Percentiles rank a stretch among this genome's conserved stretches.
These are phyloP conservation scores for Penicillium alfredii DNA, from an alignment of 495 filamentous ascomycete species.

Conservation along the genomic window DNA sequence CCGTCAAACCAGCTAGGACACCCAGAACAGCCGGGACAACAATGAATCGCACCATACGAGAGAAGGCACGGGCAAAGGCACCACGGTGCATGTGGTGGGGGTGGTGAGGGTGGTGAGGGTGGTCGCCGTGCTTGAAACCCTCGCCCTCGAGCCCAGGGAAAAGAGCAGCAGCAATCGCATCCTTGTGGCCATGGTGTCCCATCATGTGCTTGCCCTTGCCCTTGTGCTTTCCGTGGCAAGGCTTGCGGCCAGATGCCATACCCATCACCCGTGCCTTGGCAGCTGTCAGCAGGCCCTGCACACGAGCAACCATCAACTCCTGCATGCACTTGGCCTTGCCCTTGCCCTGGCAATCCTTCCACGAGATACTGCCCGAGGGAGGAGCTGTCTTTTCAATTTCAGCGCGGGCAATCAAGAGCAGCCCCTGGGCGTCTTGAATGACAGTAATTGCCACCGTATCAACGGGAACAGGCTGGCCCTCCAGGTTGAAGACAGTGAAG, in stretches of 20 bases:
- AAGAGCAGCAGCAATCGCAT: no score
- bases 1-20: constrained; percentile 44
- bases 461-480: constrained; percentile 43
- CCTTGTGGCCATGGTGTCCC: constrained; percentile 4
- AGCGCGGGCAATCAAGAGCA: constrained; percentile 34
- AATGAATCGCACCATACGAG: constrained; percentile 44
- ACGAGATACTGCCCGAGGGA: constrained; percentile 29
- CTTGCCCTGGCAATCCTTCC: constrained; percentile 38
- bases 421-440: constrained; percentile 31
- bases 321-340: constrained; percentile 37
- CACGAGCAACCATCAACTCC: constrained; percentile 33
- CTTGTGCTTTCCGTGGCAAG: constrained; percentile 24
- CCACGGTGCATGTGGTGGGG: constrained; percentile 26
- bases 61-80: constrained; percentile 38
- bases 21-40: constrained; percentile 43
- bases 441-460: constrained; percentile 43
- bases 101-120: constrained; percentile 25
- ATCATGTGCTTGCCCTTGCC: constrained; percentile 17
- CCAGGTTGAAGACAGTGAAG: constrained; percentile 46
- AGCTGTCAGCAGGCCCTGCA: constrained; percentile 32
- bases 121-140: constrained; percentile 18
- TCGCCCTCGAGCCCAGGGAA: constrained; percentile 3
- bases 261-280: constrained; percentile 37
- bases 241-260: constrained; percentile 25
- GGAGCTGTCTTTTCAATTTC: constrained; percentile 34